Conservation (phyloP, 1,284 basidiomycete species). For the Cryptococcus sp. region DNA sequence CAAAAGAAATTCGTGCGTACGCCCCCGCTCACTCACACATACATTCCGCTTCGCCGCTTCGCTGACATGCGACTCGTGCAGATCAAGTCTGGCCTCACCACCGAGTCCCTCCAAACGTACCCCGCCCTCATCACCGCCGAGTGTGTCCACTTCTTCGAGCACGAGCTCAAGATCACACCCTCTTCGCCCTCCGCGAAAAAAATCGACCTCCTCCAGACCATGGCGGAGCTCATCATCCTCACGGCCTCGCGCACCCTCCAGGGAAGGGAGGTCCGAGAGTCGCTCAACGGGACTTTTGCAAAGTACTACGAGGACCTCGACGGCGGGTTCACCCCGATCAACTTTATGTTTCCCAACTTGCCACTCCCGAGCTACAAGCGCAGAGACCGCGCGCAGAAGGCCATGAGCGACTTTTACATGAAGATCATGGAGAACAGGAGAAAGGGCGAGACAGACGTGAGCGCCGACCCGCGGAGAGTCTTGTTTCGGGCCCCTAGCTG, state of each 20-base stretch:
- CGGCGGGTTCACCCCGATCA: slow-evolving; percentile 84
- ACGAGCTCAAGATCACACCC: slow-evolving; percentile 35
- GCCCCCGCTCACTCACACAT: neutral
- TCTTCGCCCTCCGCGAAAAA: slow-evolving; percentile 28
- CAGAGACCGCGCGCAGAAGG: slow-evolving; percentile 84
- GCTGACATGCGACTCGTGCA: slow-evolving; percentile 11
- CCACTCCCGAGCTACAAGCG: slow-evolving; percentile 84
- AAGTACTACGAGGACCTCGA: slow-evolving; percentile 86
- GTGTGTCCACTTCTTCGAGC: slow-evolving; percentile 66
- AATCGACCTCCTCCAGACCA: slow-evolving; percentile 63
- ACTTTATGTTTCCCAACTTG: slow-evolving; percentile 92
- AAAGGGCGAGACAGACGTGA: slow-evolving; percentile 54
- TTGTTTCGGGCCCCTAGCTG: neutral
- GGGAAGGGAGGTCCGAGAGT: slow-evolving; percentile 79
- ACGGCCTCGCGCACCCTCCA: slow-evolving; percentile 91
- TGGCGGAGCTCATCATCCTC: slow-evolving; percentile 93
- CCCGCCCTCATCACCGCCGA: slow-evolving; percentile 87
- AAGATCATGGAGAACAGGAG: slow-evolving; percentile 79
- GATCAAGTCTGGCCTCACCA: slow-evolving; percentile 88
- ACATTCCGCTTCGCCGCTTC: neutral
- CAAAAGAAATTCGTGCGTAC: slow-evolving; percentile 82
- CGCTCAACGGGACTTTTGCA: slow-evolving; percentile 80
- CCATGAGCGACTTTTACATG: slow-evolving; percentile 92
- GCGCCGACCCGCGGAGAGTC: no score
- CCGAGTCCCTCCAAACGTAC: slow-evolving; percentile 87